Percentiles rank a stretch among this genome's conserved stretches.
These are phyloP conservation scores for Plicaturopsis crispa DNA, from an alignment of 768 basidiomycete genomes.

Conservation along the genomic window DNA sequence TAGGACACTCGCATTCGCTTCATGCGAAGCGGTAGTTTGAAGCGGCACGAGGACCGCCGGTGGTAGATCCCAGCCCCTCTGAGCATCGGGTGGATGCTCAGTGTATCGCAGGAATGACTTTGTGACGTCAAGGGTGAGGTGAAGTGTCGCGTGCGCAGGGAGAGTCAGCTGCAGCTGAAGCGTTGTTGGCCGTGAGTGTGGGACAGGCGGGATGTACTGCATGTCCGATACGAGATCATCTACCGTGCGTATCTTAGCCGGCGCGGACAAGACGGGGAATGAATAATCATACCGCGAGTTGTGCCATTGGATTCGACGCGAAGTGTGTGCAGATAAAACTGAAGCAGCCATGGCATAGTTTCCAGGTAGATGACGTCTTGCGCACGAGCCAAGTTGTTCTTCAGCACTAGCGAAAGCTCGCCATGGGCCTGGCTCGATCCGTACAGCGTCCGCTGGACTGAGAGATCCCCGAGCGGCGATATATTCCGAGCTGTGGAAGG, in stretches of 20 bases:
- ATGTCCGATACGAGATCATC: conserved; percentile 60
- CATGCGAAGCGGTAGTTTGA: conserved; percentile 1
- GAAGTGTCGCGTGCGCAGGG: conserved; percentile 59
- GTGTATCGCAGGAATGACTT: conserved; percentile 90
- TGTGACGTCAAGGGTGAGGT: conserved; percentile 64
- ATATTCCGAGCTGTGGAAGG: conserved; percentile 27
- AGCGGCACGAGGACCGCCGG: conserved; percentile 67
- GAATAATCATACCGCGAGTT: conserved; percentile 30
- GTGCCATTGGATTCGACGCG: conserved; percentile 38
- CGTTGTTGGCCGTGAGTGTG: conserved; percentile 69
- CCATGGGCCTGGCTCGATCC: conserved; percentile 76
- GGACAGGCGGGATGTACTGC: conserved; percentile 58
- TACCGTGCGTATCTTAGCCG: no score
- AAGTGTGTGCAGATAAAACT: conserved; percentile 82
- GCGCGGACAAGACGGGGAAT: conserved; percentile 1
- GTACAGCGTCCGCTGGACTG: conserved; percentile 61
- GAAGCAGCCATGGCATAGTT: conserved; percentile 89
- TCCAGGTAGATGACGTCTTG: conserved; percentile 70
- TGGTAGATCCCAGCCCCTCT: conserved; percentile 91
- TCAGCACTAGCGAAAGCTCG: conserved; percentile 57
- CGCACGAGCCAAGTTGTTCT: conserved; percentile 43
- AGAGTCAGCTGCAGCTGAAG: conserved; percentile 65
- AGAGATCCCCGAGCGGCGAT: conserved; percentile 40
- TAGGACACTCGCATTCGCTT: conserved; percentile 13
- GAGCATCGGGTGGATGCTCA: conserved; percentile 93